Conservation (phyloP, 2,329 filamentous ascomycete genomes). For the Penicillium sp. region DNA sequence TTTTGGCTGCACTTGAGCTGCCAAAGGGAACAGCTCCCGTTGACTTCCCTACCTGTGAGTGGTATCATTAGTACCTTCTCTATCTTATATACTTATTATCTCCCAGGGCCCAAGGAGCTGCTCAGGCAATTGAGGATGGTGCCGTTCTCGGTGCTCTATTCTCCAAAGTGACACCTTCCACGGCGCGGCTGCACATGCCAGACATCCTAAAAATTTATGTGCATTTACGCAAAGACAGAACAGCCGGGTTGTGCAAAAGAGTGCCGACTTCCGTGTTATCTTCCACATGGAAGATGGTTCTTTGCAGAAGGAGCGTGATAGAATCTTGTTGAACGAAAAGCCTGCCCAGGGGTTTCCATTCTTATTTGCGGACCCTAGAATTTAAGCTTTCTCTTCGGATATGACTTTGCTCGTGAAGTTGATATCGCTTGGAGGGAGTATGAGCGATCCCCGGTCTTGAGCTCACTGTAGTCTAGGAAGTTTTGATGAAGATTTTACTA, state of each 20-base stretch:
- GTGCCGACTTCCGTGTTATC: neutral
- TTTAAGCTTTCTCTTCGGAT: neutral
- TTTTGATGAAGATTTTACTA: too few species aligned
- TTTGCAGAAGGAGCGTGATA: neutral
- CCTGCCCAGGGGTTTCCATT: neutral
- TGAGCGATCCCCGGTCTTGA: neutral
- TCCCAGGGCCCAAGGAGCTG: neutral
- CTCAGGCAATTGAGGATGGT: neutral
- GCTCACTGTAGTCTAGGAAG: neutral
- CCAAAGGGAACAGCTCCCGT: neutral
- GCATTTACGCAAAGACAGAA: neutral
- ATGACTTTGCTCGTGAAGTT: neutral
- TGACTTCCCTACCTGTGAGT: neutral
- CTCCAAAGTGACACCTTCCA: neutral
- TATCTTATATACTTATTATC: neutral
- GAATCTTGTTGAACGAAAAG: neutral
- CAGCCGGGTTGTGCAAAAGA: neutral
- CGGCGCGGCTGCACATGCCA: neutral
- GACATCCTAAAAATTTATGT: neutral
- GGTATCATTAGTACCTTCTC: fast-evolving
- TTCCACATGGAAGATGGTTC: neutral
- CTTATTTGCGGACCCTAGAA: neutral
- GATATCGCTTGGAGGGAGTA: neutral
- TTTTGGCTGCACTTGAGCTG: too few species aligned
- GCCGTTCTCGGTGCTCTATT: neutral